Base-by-base conservation (phyloP, 2,329 filamentous ascomycete species). In the Apiospora pterosperma region DNA sequence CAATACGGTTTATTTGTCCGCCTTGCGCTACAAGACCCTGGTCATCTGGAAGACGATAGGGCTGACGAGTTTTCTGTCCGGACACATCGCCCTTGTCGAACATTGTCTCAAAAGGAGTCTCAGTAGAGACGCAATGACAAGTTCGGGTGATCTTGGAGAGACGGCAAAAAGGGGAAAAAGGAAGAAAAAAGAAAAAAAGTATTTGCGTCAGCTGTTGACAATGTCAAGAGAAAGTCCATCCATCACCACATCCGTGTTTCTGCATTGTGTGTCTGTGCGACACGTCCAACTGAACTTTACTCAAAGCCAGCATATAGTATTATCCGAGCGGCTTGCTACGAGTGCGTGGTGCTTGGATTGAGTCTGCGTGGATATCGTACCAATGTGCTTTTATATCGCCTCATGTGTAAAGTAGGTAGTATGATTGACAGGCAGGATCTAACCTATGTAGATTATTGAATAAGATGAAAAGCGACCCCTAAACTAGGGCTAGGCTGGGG, bases 11-110 rank as follows among this genome's bases (percentile, higher is more conserved):
- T n/a, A n/a, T n/a, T n/a, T 21, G 28, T 34, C 28, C 34, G 19
- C 28, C 28, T 55, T 4, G 28, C 48, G 28, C 28, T 16, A 55
- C 28, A 34, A 98, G 91, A 92, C 92, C 75, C 87, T 98, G 82
- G 98, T 99, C 87, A 96, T 98, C 90, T 99, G 96, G 96, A 97
- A 97, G 5, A 23, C 41, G 23, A 21, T 23, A 11, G 23, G 31
- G 5, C 25, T 16, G 44, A 25, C 31, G 31, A 52, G 44, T 25
- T 14, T 31, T 19, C 23, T 8, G 44, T 28, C n/a, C 25, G 19
- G 23, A 4, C 14, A n/a, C 12, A 19, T 31, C 12, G 44, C 23
- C 6, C 23, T 31, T 31, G 25, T 28, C 44, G 28, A 52, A 52
- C 25, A 7, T 31, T 31, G 23, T 28, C 23, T 19, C 44, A 52